phyloP scores from a whole-genome alignment of 352 stramenopile genomes.

The Globisporangium viniferum region DNA sequence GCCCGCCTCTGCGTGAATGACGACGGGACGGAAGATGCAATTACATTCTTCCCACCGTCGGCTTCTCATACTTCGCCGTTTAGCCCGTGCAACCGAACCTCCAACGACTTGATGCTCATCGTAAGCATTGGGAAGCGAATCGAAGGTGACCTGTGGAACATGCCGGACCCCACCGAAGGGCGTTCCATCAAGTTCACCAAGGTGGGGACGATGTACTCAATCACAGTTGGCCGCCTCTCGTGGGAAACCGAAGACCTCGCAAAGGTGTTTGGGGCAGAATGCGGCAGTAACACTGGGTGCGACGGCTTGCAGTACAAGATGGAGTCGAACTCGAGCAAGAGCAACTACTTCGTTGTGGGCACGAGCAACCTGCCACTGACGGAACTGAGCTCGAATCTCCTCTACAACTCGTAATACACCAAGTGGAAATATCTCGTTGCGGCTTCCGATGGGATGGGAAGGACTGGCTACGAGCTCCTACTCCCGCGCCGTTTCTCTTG shows the following conservation, averaged over 20 bases:
- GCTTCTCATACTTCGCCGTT: too few relatives aligned
- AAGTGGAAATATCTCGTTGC: too few relatives aligned
- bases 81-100: background rate
- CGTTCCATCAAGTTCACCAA: too few relatives aligned
- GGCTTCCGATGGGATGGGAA: too few relatives aligned
- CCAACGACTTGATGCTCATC: conserved; percentile 17
- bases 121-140: conserved; percentile 11
- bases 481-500: too few relatives aligned
- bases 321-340: background rate
- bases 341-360: background rate
- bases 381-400: too few relatives aligned
- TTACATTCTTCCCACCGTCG: background rate
- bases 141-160: conserved; percentile 2
- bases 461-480: too few relatives aligned
- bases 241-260: conserved; percentile 10
- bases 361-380: background rate
- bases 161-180: background rate
- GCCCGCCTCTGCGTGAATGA: conserved; percentile 15
- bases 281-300: background rate
- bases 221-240: conserved; percentile 8
- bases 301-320: background rate
- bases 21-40: conserved; percentile 10
- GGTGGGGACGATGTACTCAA: conserved; percentile 2
- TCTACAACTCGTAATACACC: too few relatives aligned
- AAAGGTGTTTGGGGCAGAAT: background rate